Evolutionary conservation across 2,329 filamentous ascomycete species (phyloP).

Genomic region (Hypoxylon sp.): DNA sequence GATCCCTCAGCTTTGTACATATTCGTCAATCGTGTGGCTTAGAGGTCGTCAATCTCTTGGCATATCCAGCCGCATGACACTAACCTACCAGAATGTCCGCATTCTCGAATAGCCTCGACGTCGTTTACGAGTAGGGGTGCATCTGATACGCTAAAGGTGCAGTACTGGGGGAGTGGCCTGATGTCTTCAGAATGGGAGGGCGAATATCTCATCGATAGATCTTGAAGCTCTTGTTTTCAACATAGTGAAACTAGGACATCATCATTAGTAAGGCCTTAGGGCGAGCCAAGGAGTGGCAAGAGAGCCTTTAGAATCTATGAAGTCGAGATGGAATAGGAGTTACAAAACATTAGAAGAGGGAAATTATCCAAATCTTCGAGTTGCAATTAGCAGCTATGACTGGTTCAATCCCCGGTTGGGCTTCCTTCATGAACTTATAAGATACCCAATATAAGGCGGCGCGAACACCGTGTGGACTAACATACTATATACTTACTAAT

Average conservation of each 20-base stretch:
- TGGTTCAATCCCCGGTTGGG: slow-evolving; percentile 14
- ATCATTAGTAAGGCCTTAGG: neutral
- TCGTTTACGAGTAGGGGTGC: neutral
- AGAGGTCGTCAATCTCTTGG: no score
- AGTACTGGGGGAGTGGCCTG: neutral
- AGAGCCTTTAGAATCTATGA: neutral
- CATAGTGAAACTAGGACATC: neutral
- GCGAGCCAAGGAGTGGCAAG: neutral
- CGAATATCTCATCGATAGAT: neutral
- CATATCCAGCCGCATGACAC: no score
- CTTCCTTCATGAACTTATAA: slow-evolving; percentile 25
- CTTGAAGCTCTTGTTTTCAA: neutral
- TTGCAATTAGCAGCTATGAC: neutral
- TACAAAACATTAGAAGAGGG: neutral
- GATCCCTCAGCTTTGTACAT: no score
- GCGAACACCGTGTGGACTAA: slow-evolving; percentile 21
- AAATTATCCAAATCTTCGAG: neutral
- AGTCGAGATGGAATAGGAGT: neutral
- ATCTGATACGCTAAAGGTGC: neutral
- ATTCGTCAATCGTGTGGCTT: no score
- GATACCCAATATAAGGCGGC: slow-evolving; percentile 37
- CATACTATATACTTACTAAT: slow-evolving; percentile 31
- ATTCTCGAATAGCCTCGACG: neutral
- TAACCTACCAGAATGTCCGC: neutral
- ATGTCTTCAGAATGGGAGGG: neutral